A percentile compares a stretch with the other conserved stretches of the same genome.
Evolutionary conservation across 2,329 filamentous ascomycete genomes (phyloP).

Genomic region (Arachnomyces sp.): DNA sequence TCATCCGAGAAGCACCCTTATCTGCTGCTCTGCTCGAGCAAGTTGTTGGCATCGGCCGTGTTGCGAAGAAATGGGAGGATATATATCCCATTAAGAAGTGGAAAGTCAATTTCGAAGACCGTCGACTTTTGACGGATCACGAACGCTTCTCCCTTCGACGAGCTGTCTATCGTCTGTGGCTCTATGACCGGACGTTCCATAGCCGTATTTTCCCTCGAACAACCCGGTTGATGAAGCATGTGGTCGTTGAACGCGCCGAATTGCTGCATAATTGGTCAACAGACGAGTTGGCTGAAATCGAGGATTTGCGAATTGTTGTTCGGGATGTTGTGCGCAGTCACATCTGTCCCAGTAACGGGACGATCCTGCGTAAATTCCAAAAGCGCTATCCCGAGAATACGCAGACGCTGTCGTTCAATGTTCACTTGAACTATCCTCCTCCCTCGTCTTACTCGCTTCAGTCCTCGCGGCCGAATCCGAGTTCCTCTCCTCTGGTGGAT

Average conservation of each 20-base stretch:
- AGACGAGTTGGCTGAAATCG: constrained; percentile 49
- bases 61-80: constrained; percentile 51
- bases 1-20: constrained; percentile 44
- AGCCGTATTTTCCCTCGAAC: constrained; percentile 43
- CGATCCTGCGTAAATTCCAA: constrained; percentile 50
- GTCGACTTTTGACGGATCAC: constrained; percentile 42
- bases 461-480: constrained; percentile 3
- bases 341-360: constrained; percentile 54
- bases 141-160: constrained; percentile 48
- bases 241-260: constrained; percentile 45
- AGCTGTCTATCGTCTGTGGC: constrained; percentile 54
- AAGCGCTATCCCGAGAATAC: constrained; percentile 46
- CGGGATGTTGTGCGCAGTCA: constrained; percentile 49
- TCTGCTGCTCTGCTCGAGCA: constrained; percentile 49
- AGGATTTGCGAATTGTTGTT: constrained; percentile 49
- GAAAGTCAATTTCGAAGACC: constrained; percentile 48
- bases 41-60: constrained; percentile 44
- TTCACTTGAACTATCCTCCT: constrained; percentile 43
- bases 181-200: constrained; percentile 52
- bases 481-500: constrained; percentile 12
- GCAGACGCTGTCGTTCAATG: constrained; percentile 44
- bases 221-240: constrained; percentile 38
- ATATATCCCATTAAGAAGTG: constrained; percentile 58
- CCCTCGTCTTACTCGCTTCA: constrained; percentile 20
- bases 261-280: constrained; percentile 53